Evolutionary conservation across 257 asterid species (phyloP).

Genomic region (Agastache rugosa): DNA sequence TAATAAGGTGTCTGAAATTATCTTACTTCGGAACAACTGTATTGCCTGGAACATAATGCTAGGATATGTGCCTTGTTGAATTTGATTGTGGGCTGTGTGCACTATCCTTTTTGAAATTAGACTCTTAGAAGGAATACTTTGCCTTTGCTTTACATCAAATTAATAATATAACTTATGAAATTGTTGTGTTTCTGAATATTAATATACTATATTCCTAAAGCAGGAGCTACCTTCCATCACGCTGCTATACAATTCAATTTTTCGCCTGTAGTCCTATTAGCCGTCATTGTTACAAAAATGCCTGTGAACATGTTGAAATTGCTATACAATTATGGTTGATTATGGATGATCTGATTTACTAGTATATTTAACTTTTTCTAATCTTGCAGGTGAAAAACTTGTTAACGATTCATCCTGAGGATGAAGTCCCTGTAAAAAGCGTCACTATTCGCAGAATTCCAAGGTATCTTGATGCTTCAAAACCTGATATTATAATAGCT

Average conservation of each 20-base stretch:
- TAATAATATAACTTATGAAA: not conserved
- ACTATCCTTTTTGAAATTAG: constrained; percentile 4
- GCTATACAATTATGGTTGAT: constrained; percentile 1
- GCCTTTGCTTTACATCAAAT: too few species aligned
- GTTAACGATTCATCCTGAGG: constrained; percentile 87
- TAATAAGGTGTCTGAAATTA: not conserved
- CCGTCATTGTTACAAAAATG: not conserved
- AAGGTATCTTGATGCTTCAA: constrained; percentile 53
- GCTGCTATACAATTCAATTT: not conserved
- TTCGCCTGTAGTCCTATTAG: not conserved
- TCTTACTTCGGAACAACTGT: constrained; percentile 1
- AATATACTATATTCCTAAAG: not conserved
- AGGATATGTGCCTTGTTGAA: not conserved
- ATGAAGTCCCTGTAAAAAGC: constrained; percentile 80
- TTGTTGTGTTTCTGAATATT: not conserved
- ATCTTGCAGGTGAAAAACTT: constrained; percentile 78
- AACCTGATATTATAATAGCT: not conserved
- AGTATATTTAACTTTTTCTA: not conserved
- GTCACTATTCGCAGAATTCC: constrained; percentile 93
- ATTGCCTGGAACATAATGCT: not conserved
- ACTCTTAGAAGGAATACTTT: not conserved
- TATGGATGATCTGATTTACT: constrained; percentile 19
- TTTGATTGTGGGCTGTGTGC: constrained; percentile 1
- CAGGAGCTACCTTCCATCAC: constrained; percentile 3
- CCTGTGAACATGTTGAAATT: not conserved